Evolutionary conservation across 805 yeast species (phyloP).

Genomic region (Sugiyamaella smithiae): DNA sequence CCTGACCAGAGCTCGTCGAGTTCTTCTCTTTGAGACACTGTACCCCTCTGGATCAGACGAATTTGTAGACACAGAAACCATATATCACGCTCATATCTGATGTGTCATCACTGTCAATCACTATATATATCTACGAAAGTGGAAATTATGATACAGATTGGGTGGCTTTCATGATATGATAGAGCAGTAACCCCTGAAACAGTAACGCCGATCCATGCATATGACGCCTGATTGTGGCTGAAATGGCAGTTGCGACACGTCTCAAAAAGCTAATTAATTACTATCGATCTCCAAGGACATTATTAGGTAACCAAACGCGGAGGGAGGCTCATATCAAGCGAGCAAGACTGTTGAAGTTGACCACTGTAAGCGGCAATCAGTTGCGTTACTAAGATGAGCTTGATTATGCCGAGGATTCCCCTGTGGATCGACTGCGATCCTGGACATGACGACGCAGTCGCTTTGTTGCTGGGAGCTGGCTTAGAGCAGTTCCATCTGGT

Average conservation of each 20-base stretch:
- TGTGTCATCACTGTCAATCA: no score
- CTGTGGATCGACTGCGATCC: conserved; percentile 92
- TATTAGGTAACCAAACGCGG: no score
- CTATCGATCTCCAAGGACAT: background rate
- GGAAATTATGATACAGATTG: background rate
- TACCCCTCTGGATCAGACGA: background rate
- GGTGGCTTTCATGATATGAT: no score
- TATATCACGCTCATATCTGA: no score
- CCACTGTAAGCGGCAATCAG: background rate
- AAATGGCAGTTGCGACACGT: conserved; percentile 1
- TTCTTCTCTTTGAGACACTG: background rate
- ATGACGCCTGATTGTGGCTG: conserved; percentile 6
- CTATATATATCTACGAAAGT: background rate
- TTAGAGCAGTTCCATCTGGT: conserved; percentile 56
- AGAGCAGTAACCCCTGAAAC: conserved; percentile 6
- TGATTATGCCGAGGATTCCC: conserved; percentile 43
- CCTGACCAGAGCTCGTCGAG: background rate
- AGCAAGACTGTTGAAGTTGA: no score
- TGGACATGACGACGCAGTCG: conserved; percentile 85
- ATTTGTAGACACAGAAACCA: background rate
- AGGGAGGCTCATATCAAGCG: no score
- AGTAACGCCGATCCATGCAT: conserved; percentile 1
- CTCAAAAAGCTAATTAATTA: background rate
- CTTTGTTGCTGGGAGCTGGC: conserved; percentile 60
- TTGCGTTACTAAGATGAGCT: conserved; percentile 2